Evolutionary conservation across 2,329 filamentous ascomycete species (phyloP), one percentile per base, ranked within the genome.

Genomic region (Phymatotrichopsis omnivora): DNA sequence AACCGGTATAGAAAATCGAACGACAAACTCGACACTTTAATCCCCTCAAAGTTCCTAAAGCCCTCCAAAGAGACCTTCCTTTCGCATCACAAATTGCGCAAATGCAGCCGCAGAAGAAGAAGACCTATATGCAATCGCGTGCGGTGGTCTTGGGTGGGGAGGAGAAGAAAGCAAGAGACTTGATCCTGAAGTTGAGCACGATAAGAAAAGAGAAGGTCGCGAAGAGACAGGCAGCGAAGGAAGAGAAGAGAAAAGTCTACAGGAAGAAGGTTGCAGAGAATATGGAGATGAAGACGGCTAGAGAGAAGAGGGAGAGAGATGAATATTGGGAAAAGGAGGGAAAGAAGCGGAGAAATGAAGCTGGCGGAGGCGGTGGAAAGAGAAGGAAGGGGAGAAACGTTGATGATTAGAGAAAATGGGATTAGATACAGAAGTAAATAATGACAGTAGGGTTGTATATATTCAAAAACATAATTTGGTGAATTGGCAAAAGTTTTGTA

Each of bases 321-420:
- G 87, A 94, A 58, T 98, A 78, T 62, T 98, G 91, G 91, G 72
- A 78, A 58, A 79, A 78, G 59, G 93, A 98, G 67, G 91, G 91
- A 7, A 84, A 81, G 69, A 85, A 84, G 68, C 70, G 80, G 56
- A 77, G 74, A 63, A 70, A 70, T 25, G 67, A 70, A 55, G 69
- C 67, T 16, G 70, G 68, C 40, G 71, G 67, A 16, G 72, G 65
- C 23, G 67, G 65, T 47, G 73, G 70, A 23, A 61, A 63, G 36
- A 67, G 66, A 16, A 67, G 68, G 60, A 68, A 67, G 56, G 30
- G 61, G 58, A 53, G 48, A 14, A 51, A 20, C 31, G 39, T 39
- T 14, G 45, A 44, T 4, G 48, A 51, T 19, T 35, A 35, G 33
- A 35, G 6, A 29, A n/a, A 29, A n/a, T n/a, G n/a, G n/a, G n/a